Conservation (phyloP, 2,329 filamentous ascomycete species). For the Thyridium curvatum region DNA sequence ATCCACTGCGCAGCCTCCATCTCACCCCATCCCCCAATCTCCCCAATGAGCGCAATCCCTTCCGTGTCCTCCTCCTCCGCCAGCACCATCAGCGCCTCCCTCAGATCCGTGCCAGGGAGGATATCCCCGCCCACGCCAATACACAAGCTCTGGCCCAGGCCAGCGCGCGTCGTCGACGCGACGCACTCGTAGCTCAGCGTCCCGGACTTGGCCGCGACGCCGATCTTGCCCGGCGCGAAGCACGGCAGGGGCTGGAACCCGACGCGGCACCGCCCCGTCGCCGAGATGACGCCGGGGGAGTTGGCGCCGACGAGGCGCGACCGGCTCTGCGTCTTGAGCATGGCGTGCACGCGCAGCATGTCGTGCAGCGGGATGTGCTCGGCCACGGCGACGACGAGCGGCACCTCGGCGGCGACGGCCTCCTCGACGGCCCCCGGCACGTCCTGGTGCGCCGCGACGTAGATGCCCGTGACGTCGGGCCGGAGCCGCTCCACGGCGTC, state of each 20-base stretch:
- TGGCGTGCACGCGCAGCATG: slow-evolving; percentile 63
- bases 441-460: slow-evolving; percentile 64
- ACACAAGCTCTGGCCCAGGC: slow-evolving; percentile 69
- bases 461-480: slow-evolving; percentile 73
- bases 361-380: slow-evolving; percentile 77
- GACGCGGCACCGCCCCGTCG: slow-evolving; percentile 66
- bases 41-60: slow-evolving; percentile 66
- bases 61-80: slow-evolving; percentile 61
- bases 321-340: slow-evolving; percentile 64
- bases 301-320: slow-evolving; percentile 75
- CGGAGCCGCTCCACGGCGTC: slow-evolving; percentile 63
- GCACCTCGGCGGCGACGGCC: slow-evolving; percentile 73
- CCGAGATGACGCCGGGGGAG: slow-evolving; percentile 73
- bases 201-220: slow-evolving; percentile 74
- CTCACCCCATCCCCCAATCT: slow-evolving; percentile 65
- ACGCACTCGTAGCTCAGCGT: slow-evolving; percentile 78
- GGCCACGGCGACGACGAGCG: slow-evolving; percentile 70
- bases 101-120: slow-evolving; percentile 67
- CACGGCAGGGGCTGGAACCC: slow-evolving; percentile 73
- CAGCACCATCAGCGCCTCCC: slow-evolving; percentile 63
- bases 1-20: slow-evolving; percentile 71
- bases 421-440: slow-evolving; percentile 70
- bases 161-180: slow-evolving; percentile 65
- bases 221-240: slow-evolving; percentile 64
- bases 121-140: slow-evolving; percentile 75